These are phyloP conservation scores for Phytophthora citricola DNA, from an alignment of 352 stramenopile genomes.

Conservation along the genomic window DNA sequence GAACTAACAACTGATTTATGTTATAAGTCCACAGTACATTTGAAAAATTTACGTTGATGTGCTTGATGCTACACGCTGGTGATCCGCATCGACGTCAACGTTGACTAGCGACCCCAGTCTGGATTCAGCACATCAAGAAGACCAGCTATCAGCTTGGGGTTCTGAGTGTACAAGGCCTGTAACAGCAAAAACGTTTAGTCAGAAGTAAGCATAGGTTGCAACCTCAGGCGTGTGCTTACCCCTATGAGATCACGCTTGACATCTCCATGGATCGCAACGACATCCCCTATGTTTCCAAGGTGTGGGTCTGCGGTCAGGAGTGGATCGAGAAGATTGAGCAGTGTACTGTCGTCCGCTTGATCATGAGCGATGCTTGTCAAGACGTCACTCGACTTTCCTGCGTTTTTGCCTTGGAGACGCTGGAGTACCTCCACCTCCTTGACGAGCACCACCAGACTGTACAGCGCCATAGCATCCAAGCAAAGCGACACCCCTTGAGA, in stretches of 20 bases:
- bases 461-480: slow-evolving; percentile 50
- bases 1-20: no score
- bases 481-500: slow-evolving; percentile 18
- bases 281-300: slow-evolving; percentile 33
- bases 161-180: slow-evolving; percentile 68
- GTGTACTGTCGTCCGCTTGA: slow-evolving; percentile 32
- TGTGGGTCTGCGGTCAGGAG: slow-evolving; percentile 50
- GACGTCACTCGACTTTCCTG: neutral
- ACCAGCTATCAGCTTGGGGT: slow-evolving; percentile 52
- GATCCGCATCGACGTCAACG: slow-evolving; percentile 26
- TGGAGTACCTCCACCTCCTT: slow-evolving; percentile 55
- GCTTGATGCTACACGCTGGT: slow-evolving; percentile 1
- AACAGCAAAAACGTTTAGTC: slow-evolving; percentile 12
- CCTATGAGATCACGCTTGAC: slow-evolving; percentile 56
- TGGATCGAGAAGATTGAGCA: slow-evolving; percentile 54
- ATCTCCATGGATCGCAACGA: slow-evolving; percentile 35
- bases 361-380: slow-evolving; percentile 39
- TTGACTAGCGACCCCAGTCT: slow-evolving; percentile 61
- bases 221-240: slow-evolving; percentile 35
- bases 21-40: no score
- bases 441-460: slow-evolving; percentile 49
- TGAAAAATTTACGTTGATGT: no score
- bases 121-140: slow-evolving; percentile 61
- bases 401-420: slow-evolving; percentile 13
- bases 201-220: neutral